These are phyloP conservation scores for Paraleonurus japonicus DNA, from an alignment of 257 asterid species.

Conservation along the genomic window DNA sequence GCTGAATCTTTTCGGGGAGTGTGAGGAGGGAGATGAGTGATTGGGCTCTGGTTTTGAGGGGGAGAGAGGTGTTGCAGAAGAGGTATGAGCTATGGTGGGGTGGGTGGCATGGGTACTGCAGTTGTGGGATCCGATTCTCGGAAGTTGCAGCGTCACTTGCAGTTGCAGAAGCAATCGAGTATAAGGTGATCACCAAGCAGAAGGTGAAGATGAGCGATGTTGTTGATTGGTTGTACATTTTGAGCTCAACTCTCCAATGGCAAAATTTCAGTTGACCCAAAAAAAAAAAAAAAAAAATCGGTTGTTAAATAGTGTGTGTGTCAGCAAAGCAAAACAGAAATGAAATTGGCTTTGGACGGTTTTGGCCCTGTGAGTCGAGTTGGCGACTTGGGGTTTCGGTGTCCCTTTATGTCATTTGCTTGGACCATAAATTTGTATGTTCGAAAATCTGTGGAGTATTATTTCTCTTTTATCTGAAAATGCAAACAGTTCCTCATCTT, in stretches of 20 bases:
- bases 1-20: constrained; percentile 68
- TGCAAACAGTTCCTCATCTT: too few relatives aligned
- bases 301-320: background rate
- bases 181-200: background rate
- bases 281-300: too few relatives aligned
- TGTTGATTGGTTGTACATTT: constrained; percentile 5
- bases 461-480: too few relatives aligned
- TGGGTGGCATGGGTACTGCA: constrained; percentile 52
- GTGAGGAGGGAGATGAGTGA: constrained; percentile 67
- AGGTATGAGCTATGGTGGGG: constrained; percentile 45
- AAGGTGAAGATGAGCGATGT: constrained; percentile 1
- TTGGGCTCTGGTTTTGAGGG: constrained; percentile 51
- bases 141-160: background rate
- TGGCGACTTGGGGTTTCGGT: too few relatives aligned
- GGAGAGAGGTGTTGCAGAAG: constrained; percentile 65
- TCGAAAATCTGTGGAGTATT: too few relatives aligned
- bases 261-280: background rate
- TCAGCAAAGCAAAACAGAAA: too few relatives aligned
- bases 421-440: too few relatives aligned
- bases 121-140: background rate
- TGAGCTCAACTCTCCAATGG: background rate
- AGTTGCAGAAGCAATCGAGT: background rate
- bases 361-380: too few relatives aligned
- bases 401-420: too few relatives aligned
- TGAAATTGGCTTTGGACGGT: too few relatives aligned